A percentile compares a stretch with the other conserved stretches of the same genome.
These are phyloP conservation scores for Fusarium humuli DNA, from an alignment of 2,329 filamentous ascomycete species.

Conservation along the genomic window DNA sequence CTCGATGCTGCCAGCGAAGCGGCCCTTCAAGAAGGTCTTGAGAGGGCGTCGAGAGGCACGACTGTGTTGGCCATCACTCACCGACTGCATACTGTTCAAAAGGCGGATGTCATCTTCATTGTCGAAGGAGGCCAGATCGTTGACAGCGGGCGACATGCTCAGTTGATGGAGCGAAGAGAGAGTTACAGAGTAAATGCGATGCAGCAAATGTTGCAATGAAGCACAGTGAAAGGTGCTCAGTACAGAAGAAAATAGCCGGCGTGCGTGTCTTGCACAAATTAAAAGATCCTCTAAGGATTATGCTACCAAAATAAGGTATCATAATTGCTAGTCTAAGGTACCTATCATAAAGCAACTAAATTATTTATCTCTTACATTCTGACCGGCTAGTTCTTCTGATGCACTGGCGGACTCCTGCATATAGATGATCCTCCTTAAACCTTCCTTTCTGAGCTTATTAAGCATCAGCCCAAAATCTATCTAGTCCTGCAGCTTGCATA, in stretches of 20 bases:
- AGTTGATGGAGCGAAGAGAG: conserved; percentile 64
- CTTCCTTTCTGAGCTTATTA: conserved; percentile 19
- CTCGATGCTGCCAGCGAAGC: conserved; percentile 78
- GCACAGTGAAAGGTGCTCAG: neutral
- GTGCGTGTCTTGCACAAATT: neutral
- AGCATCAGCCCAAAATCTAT: conserved; percentile 7
- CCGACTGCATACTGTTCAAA: conserved; percentile 65
- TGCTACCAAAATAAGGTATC: accelerated
- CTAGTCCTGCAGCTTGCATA: conserved; percentile 4
- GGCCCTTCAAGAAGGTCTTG: conserved; percentile 74
- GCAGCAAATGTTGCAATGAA: conserved; percentile 59
- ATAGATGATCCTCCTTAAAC: neutral
- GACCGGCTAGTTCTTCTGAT: too few relatives aligned
- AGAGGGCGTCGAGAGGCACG: conserved; percentile 64
- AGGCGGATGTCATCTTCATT: conserved; percentile 67
- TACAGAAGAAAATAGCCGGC: neutral
- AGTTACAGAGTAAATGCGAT: conserved; percentile 63
- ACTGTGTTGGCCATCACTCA: conserved; percentile 71
- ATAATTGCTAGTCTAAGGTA: neutral
- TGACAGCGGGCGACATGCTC: conserved; percentile 64
- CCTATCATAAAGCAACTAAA: too few relatives aligned
- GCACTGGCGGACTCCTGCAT: too few relatives aligned
- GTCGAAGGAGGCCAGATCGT: conserved; percentile 65
- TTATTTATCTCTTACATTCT: too few relatives aligned
- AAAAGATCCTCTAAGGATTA: neutral